These are phyloP conservation scores for Dactylellina drechsleri DNA, from an alignment of 2,329 filamentous ascomycete genomes.

Conservation along the genomic window DNA sequence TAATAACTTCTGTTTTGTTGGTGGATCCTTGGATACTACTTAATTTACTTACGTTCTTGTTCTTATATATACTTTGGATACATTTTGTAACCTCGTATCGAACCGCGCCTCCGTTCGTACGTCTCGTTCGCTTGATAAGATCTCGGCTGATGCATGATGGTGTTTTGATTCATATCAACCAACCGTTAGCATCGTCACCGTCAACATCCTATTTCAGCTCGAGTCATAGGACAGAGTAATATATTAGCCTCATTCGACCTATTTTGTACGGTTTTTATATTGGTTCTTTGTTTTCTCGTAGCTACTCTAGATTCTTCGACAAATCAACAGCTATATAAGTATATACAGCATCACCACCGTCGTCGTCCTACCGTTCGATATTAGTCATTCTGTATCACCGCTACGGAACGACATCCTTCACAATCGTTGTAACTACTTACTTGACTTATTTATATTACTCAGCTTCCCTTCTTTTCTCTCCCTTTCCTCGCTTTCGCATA, in stretches of 20 bases:
- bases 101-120: not conserved
- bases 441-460: no score
- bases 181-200: not conserved
- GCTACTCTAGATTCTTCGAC: not conserved
- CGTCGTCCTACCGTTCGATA: no score
- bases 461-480: not conserved
- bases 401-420: no score
- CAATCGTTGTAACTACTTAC: not conserved
- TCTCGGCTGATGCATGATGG: constrained; percentile 7
- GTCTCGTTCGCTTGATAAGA: constrained; percentile 41
- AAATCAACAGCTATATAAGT: no score
- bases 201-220: constrained; percentile 14
- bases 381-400: no score
- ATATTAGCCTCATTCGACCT: no score
- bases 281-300: not conserved
- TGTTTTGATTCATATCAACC: not conserved
- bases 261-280: no score
- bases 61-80: not conserved
- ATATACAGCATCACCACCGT: no score
- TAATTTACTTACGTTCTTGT: not conserved
- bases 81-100: not conserved
- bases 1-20: no score
- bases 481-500: not conserved
- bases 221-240: constrained; percentile 10
- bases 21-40: not conserved